These are phyloP conservation scores for Colletotrichum chlorophyti DNA, from an alignment of 2,329 filamentous ascomycete genomes.

Conservation along the genomic window DNA sequence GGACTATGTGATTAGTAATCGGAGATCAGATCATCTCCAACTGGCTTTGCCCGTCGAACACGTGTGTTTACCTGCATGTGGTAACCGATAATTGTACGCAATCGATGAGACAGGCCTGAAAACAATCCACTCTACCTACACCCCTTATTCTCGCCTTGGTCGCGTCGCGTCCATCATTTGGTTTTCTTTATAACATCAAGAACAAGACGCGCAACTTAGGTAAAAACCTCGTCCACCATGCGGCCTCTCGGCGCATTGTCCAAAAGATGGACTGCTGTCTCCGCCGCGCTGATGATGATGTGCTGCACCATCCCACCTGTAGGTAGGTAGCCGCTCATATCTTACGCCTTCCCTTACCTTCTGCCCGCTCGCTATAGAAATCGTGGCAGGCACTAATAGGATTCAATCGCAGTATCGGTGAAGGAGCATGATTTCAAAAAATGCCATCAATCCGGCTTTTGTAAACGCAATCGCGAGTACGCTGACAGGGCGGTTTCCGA, in stretches of 20 bases:
- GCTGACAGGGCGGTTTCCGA: conserved; percentile 77
- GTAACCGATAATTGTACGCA: no score
- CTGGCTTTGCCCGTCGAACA: no score
- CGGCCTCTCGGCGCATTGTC: conserved; percentile 57
- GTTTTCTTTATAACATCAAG: no score
- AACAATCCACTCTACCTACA: no score
- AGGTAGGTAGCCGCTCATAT: conserved; percentile 54
- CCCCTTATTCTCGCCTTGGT: no score
- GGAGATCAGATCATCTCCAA: no score
- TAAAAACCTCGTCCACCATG: conserved; percentile 54
- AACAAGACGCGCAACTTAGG: conserved; percentile 17
- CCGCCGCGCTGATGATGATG: conserved; percentile 65
- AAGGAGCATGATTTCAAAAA: conserved; percentile 99
- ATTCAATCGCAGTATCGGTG: conserved; percentile 77
- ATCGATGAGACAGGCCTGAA: no score
- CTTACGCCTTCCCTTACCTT: neutral
- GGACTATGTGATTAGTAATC: no score
- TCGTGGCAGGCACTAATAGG: conserved; percentile 1
- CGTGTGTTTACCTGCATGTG: no score
- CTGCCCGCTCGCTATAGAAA: neutral
- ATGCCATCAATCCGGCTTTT: conserved; percentile 95
- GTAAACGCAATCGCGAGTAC: conserved; percentile 89
- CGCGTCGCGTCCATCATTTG: no score
- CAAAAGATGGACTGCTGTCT: conserved; percentile 68
- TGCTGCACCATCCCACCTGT: conserved; percentile 68